Conservation (phyloP, 495 filamentous ascomycete genomes). For the Penicillium maclennaniae region DNA sequence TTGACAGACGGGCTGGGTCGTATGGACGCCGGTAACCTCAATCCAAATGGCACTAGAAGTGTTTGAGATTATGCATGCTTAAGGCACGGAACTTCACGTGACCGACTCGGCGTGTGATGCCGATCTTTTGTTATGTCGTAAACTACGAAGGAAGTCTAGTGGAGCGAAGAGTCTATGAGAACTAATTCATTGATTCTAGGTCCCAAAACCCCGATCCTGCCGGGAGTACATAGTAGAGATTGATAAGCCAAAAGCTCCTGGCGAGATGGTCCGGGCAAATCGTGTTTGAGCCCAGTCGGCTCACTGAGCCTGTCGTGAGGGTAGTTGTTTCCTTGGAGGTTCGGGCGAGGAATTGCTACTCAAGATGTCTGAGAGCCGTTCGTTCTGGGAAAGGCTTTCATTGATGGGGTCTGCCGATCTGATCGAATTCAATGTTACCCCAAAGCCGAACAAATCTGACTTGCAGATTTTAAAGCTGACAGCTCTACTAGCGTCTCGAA, state of each 20-base stretch:
- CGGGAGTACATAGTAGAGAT: not conserved
- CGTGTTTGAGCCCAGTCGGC: not conserved
- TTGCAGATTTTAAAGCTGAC: not conserved
- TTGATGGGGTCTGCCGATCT: not conserved
- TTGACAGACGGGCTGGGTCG: too few relatives aligned
- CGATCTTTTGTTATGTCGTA: too few relatives aligned
- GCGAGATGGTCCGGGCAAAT: not conserved
- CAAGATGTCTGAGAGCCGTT: not conserved
- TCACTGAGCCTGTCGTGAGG: not conserved
- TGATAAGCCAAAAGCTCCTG: not conserved
- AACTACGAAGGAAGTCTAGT: not conserved
- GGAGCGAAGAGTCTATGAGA: not conserved
- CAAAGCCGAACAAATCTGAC: not conserved
- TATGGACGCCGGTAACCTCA: too few relatives aligned
- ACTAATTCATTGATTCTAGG: not conserved
- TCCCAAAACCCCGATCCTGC: not conserved
- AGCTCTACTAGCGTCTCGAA: not conserved
- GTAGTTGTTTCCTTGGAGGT: not conserved
- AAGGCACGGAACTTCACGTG: too few relatives aligned
- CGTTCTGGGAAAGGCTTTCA: not conserved
- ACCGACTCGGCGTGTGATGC: too few relatives aligned
- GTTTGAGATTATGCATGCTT: too few relatives aligned
- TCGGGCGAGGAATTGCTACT: not conserved
- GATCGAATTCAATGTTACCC: not conserved
- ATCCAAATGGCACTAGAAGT: too few relatives aligned